Conservation (phyloP, 805 yeast species). For the Suhomyces xylopsoci region DNA sequence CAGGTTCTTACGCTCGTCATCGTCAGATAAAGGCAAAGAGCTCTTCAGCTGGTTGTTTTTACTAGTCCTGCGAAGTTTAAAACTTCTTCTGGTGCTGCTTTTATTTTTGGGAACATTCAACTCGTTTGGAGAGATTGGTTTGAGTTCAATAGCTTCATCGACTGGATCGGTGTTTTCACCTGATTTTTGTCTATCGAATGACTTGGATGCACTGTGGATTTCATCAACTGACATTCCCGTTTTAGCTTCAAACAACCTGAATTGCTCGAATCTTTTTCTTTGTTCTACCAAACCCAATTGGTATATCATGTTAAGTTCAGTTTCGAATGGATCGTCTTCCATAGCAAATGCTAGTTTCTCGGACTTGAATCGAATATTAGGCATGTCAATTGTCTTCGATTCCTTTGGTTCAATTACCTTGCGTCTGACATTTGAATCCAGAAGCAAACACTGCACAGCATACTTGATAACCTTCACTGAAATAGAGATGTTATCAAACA, state of each 20-base stretch:
- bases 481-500: slow-evolving; percentile 38
- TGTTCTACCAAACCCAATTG: slow-evolving; percentile 42
- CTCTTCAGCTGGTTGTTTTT: not conserved
- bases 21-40: not conserved
- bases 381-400: slow-evolving; percentile 25
- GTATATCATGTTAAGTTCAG: slow-evolving; percentile 38
- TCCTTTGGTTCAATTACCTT: slow-evolving; percentile 29
- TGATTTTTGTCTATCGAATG: not conserved
- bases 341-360: slow-evolving; percentile 27
- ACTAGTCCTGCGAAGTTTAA: not conserved
- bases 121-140: not conserved
- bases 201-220: not conserved
- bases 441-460: slow-evolving; percentile 24
- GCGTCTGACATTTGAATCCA: slow-evolving; percentile 11
- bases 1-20: not conserved
- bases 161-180: not conserved
- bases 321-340: slow-evolving; percentile 47
- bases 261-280: slow-evolving; percentile 33
- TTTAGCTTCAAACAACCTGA: slow-evolving; percentile 20
- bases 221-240: not conserved
- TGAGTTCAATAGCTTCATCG: not conserved
- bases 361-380: slow-evolving; percentile 26
- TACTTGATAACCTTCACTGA: slow-evolving; percentile 34
- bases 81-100: not conserved
- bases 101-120: not conserved